Evolutionary conservation across 2,329 filamentous ascomycete species (phyloP), one percentile per base, ranked within the genome.

Genomic region (Phialophora verrucosa): DNA sequence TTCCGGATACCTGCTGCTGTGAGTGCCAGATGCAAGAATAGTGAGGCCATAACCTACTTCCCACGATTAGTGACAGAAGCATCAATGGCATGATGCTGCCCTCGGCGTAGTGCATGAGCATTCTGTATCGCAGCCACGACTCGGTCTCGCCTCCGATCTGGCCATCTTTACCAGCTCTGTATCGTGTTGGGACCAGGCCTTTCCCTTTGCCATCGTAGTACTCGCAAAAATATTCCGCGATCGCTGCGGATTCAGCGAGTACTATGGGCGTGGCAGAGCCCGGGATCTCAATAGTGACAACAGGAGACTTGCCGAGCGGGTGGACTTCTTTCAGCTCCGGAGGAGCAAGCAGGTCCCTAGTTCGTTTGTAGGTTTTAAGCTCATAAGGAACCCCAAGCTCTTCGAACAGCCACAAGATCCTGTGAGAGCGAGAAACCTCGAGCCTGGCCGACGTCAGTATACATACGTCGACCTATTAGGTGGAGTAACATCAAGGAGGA

Each of bases 351-450:
- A 82, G 84, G 63, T 89, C 85, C 64, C 78, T 73, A 47, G 77
- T 76, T 44, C 93, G 89, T 77, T 91, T 92, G 83, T 90, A 95
- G 62, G 90, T 84, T 74, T 94, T 87, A 65, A 97, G 80, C 68
- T 93, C 87, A 79, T 96, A 97, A 31, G 89, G 84, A 38, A 96
- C 78, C 51, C 90, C 84, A 68, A 95, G 88, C 78, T 94, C 92
- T 76, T 95, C 91, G 51, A 96, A 85, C 6, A 96, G 88, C 91
- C 91, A 96, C 53, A 95, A 81, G 65, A 94, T 90, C 69, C 91
- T 88, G 78, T 96, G 91, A 12, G 91, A 88, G 72, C 93, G 90
- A 63, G 92, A 96, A 72, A 90, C 83, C 73, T 94, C 87, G 67
- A 96, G 89, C 92, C 92, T 96, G 62, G 38, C 35, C 42, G 58